Evolutionary conservation across 208 protist species (phyloP).

Genomic region (Acanthamoeba rhysodes): DNA sequence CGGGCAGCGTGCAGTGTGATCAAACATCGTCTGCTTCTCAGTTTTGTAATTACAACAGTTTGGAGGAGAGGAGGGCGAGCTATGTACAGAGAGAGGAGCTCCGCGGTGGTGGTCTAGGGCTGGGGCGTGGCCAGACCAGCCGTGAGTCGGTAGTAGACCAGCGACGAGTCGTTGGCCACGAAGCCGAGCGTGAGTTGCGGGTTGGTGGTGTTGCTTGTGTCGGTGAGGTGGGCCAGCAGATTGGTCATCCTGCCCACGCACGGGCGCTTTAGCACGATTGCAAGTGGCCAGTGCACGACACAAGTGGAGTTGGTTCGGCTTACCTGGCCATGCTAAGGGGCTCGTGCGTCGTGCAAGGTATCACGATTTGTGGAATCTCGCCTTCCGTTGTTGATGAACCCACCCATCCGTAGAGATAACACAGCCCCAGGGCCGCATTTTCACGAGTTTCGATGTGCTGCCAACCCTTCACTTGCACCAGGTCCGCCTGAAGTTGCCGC

Average conservation of each 20-base stretch:
- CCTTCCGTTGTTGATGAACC: neutral
- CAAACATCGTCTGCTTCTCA: neutral
- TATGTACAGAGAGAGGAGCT: neutral
- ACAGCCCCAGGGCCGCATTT: neutral
- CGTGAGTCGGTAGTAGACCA: conserved; percentile 57
- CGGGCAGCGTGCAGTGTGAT: neutral
- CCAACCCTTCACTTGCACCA: conserved; percentile 29
- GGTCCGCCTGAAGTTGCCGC: conserved; percentile 12
- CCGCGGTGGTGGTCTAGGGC: neutral
- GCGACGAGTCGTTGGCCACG: conserved; percentile 28
- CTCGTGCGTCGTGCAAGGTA: neutral
- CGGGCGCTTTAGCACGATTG: too few species aligned
- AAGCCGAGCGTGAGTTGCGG: conserved; percentile 58
- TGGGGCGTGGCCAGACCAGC: neutral
- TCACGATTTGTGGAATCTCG: neutral
- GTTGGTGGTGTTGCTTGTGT: neutral
- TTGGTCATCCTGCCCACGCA: neutral
- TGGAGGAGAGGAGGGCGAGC: neutral
- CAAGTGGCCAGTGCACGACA: neutral
- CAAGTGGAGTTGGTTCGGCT: neutral
- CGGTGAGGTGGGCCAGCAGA: neutral
- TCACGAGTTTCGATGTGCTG: conserved; percentile 21
- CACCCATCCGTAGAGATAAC: conserved; percentile 24
- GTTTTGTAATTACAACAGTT: conserved; percentile 29
- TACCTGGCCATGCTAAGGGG: conserved; percentile 36